A percentile compares a stretch with the other conserved stretches of the same genome.
Evolutionary conservation across 2,329 filamentous ascomycete species (phyloP).

Genomic region (Fusarium austroafricanum): DNA sequence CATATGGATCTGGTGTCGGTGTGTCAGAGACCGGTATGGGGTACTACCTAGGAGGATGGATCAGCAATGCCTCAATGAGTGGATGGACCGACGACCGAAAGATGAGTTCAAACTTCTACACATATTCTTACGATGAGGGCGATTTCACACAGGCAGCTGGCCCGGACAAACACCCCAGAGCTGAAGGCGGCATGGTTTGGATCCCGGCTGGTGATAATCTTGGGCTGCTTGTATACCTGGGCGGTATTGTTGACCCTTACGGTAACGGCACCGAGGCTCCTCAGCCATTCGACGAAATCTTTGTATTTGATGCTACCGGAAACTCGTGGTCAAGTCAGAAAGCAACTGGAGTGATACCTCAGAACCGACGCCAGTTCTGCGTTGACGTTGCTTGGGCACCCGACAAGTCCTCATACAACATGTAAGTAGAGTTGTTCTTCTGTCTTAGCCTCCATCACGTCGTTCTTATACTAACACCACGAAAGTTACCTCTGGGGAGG

Average conservation of each 20-base stretch:
- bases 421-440: background rate
- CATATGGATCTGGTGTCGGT: background rate
- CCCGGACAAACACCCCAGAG: background rate
- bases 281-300: background rate
- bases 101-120: constrained; percentile 3
- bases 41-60: constrained; percentile 1
- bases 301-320: background rate
- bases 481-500: background rate
- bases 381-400: background rate
- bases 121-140: background rate
- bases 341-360: background rate
- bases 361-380: constrained; percentile 1
- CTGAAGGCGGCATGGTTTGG: background rate
- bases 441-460: too few species aligned
- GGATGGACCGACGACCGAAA: background rate
- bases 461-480: rapidly evolving
- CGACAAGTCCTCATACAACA: constrained; percentile 1
- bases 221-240: background rate
- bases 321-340: background rate
- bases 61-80: constrained; percentile 5
- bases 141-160: background rate
- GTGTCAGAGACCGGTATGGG: background rate
- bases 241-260: background rate
- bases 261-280: background rate
- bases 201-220: background rate